Conservation (phyloP, 1,139 yeast species). For the Spathaspora sp. region DNA sequence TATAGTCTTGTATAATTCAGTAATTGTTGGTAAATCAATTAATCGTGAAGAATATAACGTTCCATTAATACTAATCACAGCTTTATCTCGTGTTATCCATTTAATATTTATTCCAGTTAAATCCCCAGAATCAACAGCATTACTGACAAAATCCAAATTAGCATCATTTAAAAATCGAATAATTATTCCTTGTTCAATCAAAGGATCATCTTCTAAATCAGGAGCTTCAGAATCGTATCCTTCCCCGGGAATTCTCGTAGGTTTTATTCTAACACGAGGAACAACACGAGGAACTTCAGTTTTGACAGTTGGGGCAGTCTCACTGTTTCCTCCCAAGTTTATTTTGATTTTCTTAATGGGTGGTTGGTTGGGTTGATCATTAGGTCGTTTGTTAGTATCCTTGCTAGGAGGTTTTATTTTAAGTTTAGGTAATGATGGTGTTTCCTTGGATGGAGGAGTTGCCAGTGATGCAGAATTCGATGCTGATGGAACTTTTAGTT, state of each 20-base stretch:
- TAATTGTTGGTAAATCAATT: slow-evolving; percentile 85
- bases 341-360: slow-evolving; percentile 16
- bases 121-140: slow-evolving; percentile 81
- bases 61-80: slow-evolving; percentile 58
- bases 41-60: slow-evolving; percentile 77
- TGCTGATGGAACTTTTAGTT: slow-evolving; percentile 23
- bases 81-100: slow-evolving; percentile 80
- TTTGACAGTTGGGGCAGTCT: slow-evolving; percentile 13
- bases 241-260: slow-evolving; percentile 85
- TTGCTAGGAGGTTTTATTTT: slow-evolving; percentile 26
- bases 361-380: slow-evolving; percentile 8
- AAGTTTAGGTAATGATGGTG: slow-evolving; percentile 22
- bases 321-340: slow-evolving; percentile 11
- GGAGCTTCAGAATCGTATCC: slow-evolving; percentile 98
- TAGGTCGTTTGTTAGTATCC: slow-evolving; percentile 6
- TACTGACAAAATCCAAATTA: slow-evolving; percentile 73
- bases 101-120: slow-evolving; percentile 69
- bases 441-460: slow-evolving; percentile 8
- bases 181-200: slow-evolving; percentile 82
- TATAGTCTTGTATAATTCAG: slow-evolving; percentile 85
- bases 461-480: slow-evolving; percentile 12
- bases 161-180: slow-evolving; percentile 78
- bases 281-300: slow-evolving; percentile 23
- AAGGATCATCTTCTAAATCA: slow-evolving; percentile 92
- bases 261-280: slow-evolving; percentile 76